Base-by-base conservation (phyloP, 2,329 filamentous ascomycete genomes). In the Botrytis elliptica region DNA sequence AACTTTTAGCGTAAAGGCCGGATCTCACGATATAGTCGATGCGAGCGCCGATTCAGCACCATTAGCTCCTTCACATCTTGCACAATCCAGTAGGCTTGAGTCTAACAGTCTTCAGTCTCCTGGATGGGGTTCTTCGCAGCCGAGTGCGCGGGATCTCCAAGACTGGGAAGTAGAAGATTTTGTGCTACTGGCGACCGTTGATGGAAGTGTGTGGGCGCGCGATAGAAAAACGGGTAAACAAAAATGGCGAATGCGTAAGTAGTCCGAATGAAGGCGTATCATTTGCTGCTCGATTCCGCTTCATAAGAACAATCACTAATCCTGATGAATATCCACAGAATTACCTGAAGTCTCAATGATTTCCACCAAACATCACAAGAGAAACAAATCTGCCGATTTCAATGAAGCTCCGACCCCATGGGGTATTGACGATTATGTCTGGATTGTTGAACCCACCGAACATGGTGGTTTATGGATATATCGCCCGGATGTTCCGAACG, bases 131-230 rank as follows among this genome's bases (percentile, higher is more conserved):
- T 91, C 93, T 92, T 92, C 91, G 91, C 92, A 93, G 83, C 63
- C 71, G 52, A 73, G 88, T 92, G 95, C 94, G 95, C 95, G 95
- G 90, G 97, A 92, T 88, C 88, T 98, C 89, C 92, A 95, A 89
- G 95, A 98, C 86, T 98, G 95, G 95, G 94, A 98, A 92, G 95
- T 98, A 86, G 95, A 98, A 93, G 95, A 98, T 88, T 97, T 98
- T 89, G 93, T 98, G 86, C 93, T 99, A 87, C 88, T 99, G 92
- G 95, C 96, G 93, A 98, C 96, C 89, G 93, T 98, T 90, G 95
- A 98, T 88, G 96, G 96, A 88, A 93, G 94, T 83, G 90, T 98
- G 81, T 93, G 97, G 85, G 95, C 95, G 82, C 91, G 91, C 83
- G 94, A 98, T 85, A 90, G 96, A 80, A 92, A 91, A 82, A 96